phyloP scores from a whole-genome alignment of 2,329 filamentous ascomycete genomes.

The Neurospora sp. region DNA sequence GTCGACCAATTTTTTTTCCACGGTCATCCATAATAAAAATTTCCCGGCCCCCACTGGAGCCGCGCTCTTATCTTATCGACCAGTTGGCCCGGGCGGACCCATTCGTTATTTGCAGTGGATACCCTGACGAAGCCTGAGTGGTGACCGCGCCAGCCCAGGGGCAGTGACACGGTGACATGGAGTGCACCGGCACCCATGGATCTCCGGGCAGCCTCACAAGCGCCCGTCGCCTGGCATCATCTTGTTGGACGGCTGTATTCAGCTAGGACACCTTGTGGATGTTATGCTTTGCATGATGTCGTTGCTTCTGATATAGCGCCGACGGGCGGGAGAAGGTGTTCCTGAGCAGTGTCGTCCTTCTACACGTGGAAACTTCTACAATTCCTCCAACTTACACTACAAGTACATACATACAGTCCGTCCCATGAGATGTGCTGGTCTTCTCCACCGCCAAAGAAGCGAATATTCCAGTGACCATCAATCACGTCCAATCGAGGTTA shows the following conservation, averaged over 20 bases:
- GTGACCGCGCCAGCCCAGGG: not conserved
- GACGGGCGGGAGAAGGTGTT: not conserved
- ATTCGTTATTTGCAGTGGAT: not conserved
- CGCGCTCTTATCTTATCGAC: slow-evolving; percentile 2
- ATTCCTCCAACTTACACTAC: not conserved
- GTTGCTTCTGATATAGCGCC: not conserved
- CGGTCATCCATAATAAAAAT: slow-evolving; percentile 3
- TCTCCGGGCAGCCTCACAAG: not conserved
- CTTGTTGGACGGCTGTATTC: not conserved
- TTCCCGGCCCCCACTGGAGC: not conserved
- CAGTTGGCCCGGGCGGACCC: not conserved
- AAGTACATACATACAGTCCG: not conserved
- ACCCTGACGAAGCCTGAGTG: not conserved
- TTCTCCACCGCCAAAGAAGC: not conserved
- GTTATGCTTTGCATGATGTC: not conserved
- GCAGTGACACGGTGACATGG: not conserved
- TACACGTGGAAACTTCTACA: not conserved
- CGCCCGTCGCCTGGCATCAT: not conserved
- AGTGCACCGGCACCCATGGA: not conserved
- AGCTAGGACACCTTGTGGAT: not conserved
- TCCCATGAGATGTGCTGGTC: not conserved
- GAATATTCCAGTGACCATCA: not conserved
- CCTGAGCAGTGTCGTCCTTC: not conserved
- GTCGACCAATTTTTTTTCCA: not conserved
- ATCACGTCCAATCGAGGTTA: not conserved